phyloP scores from a whole-genome alignment of 305 asterid species.

The Solanum hybrid region DNA sequence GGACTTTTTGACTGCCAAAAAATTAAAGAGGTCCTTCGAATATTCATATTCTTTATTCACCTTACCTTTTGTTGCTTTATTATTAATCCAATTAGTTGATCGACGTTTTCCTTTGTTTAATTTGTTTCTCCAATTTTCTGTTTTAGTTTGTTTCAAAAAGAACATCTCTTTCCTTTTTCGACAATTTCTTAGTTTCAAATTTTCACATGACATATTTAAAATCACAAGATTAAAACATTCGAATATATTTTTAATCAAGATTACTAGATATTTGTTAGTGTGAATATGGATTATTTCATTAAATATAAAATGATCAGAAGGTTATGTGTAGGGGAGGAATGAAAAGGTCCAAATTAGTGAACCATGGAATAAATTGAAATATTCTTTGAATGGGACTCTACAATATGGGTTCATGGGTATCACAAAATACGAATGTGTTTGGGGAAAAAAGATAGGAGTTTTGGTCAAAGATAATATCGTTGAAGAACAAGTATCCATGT shows the following conservation, averaged over 20 bases:
- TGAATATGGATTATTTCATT: background rate
- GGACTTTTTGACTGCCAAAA: background rate
- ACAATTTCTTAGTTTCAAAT: too few relatives aligned
- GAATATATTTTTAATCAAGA: background rate
- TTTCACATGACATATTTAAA: too few relatives aligned
- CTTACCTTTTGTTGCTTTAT: background rate
- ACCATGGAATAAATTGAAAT: background rate
- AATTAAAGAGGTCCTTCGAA: background rate
- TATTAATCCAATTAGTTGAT: background rate
- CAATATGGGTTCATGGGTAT: background rate
- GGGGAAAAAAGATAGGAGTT: background rate
- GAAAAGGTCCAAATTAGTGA: slow-evolving; percentile 7
- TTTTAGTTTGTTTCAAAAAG: too few relatives aligned
- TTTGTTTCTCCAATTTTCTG: background rate
- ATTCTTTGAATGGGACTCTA: background rate
- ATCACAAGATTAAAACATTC: background rate
- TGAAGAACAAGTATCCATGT: background rate
- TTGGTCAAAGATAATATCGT: background rate
- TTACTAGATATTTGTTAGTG: background rate
- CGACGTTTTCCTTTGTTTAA: background rate
- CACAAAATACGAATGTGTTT: background rate
- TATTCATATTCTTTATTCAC: slow-evolving; percentile 1
- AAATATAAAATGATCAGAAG: background rate
- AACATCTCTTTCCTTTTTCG: too few relatives aligned
- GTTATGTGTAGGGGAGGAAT: background rate